These are phyloP conservation scores for Saccharomycopsis sp. DNA, from an alignment of 805 yeast genomes.

Conservation along the genomic window DNA sequence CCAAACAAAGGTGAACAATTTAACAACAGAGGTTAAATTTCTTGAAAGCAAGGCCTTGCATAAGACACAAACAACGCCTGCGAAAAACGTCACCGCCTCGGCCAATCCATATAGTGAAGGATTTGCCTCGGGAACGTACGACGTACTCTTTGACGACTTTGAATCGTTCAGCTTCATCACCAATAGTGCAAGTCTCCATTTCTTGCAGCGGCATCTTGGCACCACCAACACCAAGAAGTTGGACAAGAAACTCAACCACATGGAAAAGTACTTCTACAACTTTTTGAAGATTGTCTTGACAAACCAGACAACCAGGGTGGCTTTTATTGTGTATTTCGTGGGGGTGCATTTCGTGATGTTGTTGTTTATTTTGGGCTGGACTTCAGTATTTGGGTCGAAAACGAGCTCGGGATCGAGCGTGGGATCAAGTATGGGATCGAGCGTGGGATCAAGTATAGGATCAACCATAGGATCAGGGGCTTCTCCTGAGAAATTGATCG, in stretches of 20 bases:
- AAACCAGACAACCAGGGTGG: conserved; percentile 59
- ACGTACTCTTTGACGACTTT: conserved; percentile 22
- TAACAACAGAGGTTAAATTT: conserved; percentile 71
- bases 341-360: conserved; percentile 4
- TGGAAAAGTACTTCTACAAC: conserved; percentile 69
- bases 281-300: conserved; percentile 69
- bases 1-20: conserved; percentile 64
- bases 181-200: conserved; percentile 59
- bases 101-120: conserved; percentile 25
- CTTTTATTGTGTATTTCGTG: conserved; percentile 61
- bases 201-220: conserved; percentile 78
- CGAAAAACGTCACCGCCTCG: conserved; percentile 16
- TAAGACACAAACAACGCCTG: conserved; percentile 7
- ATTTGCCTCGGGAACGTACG: conserved; percentile 23
- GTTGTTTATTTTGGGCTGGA: not conserved
- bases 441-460: too few relatives aligned
- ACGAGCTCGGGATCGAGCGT: too few relatives aligned
- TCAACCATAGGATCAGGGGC: too few relatives aligned
- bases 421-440: too few relatives aligned
- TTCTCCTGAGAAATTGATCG: too few relatives aligned
- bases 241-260: conserved; percentile 58
- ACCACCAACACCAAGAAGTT: conserved; percentile 69
- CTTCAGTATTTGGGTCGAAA: too few relatives aligned
- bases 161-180: conserved; percentile 56
- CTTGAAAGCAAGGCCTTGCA: conserved; percentile 38